Base-by-base conservation (phyloP, 306 rosid species). In the Cicer arietinum region DNA sequence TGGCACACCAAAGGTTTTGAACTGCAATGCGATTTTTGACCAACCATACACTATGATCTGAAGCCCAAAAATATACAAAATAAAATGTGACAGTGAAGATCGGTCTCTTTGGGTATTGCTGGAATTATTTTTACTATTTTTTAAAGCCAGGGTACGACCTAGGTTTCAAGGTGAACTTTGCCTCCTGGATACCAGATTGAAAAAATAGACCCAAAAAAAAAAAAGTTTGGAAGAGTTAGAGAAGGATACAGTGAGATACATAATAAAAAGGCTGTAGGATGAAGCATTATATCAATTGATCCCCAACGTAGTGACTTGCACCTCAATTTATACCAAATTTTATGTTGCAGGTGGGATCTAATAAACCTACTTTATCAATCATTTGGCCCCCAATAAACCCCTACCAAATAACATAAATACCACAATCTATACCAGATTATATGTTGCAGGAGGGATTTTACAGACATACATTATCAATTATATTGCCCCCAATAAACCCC, bases 111-210 rank as follows among this genome's bases (percentile, higher is more conserved):
- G 56, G n/a, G n/a, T 25, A 30, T 61, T 45, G 48, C 51, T 10
- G 61, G 71, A 48, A 14, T 56, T 72, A 44, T 42, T 72, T 43
- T 61, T 37, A n/a, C 22, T 42, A 11, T 7, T 5, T 12, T 11
- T 7, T 17, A 53, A 74, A 62, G 78, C 42, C 39, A 50, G 12
- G 79, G 18, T 11, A 39, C 13, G n/a, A 10, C 41, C 10, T 71
- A 53, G 42, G 40, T 71, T 71, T 40, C 14, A 17, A 59, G 50
- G 46, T 73, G 46, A 46, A 73, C 14, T 30, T 10, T 45, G 39
- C 39, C 58, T 25, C 20, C 9, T 46, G 39, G 60, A 74, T 35
- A 46, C 78, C 61, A 48, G 9, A 17, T 18, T 40, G 64, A 75
- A 17, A 71, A 18, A 71, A 3, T 54, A 11, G 51, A 30, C 37